Conservation (phyloP, 768 basidiomycete species). For the Krasilnikovozyma curviuscula region DNA sequence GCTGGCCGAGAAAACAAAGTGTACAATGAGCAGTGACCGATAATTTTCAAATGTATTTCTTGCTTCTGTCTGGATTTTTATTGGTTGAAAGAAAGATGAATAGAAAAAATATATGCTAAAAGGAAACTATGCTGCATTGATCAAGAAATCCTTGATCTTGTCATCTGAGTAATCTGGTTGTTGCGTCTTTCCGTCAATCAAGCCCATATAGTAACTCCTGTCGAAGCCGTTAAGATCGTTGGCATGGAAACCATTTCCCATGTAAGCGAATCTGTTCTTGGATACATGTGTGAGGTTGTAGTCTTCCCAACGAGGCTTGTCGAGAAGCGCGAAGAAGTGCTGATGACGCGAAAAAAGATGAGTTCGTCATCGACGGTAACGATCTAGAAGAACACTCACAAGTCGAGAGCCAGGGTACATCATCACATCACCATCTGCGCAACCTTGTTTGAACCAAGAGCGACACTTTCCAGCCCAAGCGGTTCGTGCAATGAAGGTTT, state of each 20-base stretch:
- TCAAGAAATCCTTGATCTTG: background rate
- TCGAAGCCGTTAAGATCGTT: slow-evolving; percentile 5
- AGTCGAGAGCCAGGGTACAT: background rate
- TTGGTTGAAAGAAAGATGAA: too few relatives aligned
- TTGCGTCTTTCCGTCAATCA: background rate
- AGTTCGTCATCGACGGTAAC: background rate
- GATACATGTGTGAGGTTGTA: slow-evolving; percentile 8
- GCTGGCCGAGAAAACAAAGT: too few relatives aligned
- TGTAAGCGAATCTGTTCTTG: slow-evolving; percentile 11
- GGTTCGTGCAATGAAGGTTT: slow-evolving; percentile 5
- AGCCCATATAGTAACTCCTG: background rate
- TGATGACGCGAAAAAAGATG: background rate
- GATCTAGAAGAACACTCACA: background rate
- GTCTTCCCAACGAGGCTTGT: slow-evolving; percentile 15
- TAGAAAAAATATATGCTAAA: too few relatives aligned
- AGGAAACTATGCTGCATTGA: too few relatives aligned
- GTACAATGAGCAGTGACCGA: too few relatives aligned
- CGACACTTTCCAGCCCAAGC: slow-evolving; percentile 16
- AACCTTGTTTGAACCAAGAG: slow-evolving; percentile 16
- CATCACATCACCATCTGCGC: slow-evolving; percentile 8
- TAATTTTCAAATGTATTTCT: too few relatives aligned
- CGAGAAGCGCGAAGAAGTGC: slow-evolving; percentile 4
- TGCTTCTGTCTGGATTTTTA: too few relatives aligned
- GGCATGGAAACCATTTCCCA: slow-evolving; percentile 7
- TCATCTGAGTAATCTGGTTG: background rate